Evolutionary conservation across 1,284 basidiomycete species (phyloP), one percentile per base, ranked within the genome.

Genomic region (Singerocomus inundabilis): DNA sequence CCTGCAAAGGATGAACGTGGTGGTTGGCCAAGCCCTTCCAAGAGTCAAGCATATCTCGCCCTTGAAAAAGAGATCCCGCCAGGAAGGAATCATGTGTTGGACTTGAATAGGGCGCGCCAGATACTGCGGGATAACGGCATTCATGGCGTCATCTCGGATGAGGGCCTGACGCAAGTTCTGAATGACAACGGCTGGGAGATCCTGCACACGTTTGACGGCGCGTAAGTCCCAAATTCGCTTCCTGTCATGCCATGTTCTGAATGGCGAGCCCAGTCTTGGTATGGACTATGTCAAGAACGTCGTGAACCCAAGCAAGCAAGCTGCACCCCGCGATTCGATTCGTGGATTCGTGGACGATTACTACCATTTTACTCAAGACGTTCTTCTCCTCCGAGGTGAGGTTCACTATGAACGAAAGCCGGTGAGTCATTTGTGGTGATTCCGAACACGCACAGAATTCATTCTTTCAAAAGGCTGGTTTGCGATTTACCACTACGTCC

Each of bases 271-370:
- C 52, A 79, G 75, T 25, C 61, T 68, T 10, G 67, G 72, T 10
- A 73, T 75, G 72, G 76, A 76, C 18, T 72, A 61, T 49, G 67
- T 72, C 32, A 77, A 78, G 58, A 70, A 73, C 16, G 69, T 77
- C 38, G 70, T 70, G 5, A 62, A 64, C 25, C 72, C 75, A 4
- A 60, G 70, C 28, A 64, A 57, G 35, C 70, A 77, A 56, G 67
- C 71, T 44, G 68, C 61, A 7, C 69, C 67, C 7, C 64, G 63
- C 35, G 57, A 64, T 26, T 58, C 60, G 1, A 59, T 78, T 51
- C 69, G 67, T 16, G 72, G 76, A 12, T 67, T 72, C 45, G 52
- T 57, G 36, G 73, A 78, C 18, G 75, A 76, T 47, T 78, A 67
- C 34, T 54, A 56, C 26, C 46, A 61, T 18, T 44, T 69, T 36